Percentiles rank a stretch among this genome's conserved stretches.
Conservation (phyloP, 2,329 filamentous ascomycete genomes). For the Sporothrix humicola region DNA sequence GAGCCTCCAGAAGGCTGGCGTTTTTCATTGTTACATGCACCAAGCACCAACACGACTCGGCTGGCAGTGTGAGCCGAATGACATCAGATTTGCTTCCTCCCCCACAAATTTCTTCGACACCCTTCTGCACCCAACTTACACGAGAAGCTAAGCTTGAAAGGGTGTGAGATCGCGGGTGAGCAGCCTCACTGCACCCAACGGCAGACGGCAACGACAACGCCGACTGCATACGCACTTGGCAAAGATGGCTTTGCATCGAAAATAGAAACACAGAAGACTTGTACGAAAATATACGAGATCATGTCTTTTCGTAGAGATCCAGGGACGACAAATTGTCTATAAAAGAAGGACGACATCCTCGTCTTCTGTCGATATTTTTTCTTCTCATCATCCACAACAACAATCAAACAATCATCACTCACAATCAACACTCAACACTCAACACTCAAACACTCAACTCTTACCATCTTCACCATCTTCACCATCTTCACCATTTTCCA, state of each 20-base stretch:
- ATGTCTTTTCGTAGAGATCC: neutral
- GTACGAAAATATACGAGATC: conserved; percentile 10
- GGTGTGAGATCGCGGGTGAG: conserved; percentile 12
- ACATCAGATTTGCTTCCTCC: neutral
- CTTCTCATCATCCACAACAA: neutral
- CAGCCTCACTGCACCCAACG: neutral
- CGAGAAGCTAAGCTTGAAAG: neutral
- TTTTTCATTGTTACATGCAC: conserved; percentile 1
- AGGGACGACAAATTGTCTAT: neutral
- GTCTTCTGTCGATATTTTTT: neutral
- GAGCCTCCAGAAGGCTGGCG: neutral
- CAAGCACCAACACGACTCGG: conserved; percentile 9
- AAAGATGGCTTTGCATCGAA: neutral
- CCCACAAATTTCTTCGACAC: neutral
- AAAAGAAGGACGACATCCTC: neutral
- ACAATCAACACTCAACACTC: neutral
- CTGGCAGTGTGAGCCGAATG: neutral
- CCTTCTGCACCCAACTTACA: neutral
- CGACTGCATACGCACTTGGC: neutral
- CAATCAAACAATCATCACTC: neutral
- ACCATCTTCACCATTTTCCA: neutral
- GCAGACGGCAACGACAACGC: neutral
- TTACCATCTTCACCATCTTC: neutral
- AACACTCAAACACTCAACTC: neutral
- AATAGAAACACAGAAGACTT: neutral